phyloP scores from a whole-genome alignment of 2,329 filamentous ascomycete species.

The Scedosporium dehoogii region DNA sequence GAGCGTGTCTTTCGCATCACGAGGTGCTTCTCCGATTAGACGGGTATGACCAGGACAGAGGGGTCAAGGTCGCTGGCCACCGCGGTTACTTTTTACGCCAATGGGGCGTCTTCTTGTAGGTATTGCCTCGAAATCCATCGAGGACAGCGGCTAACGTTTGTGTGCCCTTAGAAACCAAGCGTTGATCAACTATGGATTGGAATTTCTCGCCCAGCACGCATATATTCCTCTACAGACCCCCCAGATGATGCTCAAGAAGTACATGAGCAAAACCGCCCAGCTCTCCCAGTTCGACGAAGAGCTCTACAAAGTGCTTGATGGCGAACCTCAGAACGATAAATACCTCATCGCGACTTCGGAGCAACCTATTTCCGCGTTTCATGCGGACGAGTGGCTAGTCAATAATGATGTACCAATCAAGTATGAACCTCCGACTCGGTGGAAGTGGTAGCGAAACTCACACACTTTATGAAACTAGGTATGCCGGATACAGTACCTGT shows the following conservation, averaged over 20 bases:
- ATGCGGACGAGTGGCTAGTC: slow-evolving; percentile 88
- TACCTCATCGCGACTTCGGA: slow-evolving; percentile 72
- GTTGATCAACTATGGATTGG: slow-evolving; percentile 86
- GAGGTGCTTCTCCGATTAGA: slow-evolving; percentile 82
- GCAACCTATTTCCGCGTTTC: slow-evolving; percentile 87
- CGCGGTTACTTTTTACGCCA: slow-evolving; percentile 85
- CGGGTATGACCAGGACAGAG: slow-evolving; percentile 86
- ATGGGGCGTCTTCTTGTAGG: slow-evolving; percentile 70
- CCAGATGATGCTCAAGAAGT: slow-evolving; percentile 88
- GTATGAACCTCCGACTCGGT: slow-evolving; percentile 23
- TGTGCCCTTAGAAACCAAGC: slow-evolving; percentile 55
- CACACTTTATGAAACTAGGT: slow-evolving; percentile 45
- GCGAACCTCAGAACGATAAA: slow-evolving; percentile 82
- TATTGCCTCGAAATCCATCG: neutral
- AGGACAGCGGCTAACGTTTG: slow-evolving; percentile 9
- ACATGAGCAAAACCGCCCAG: slow-evolving; percentile 98
- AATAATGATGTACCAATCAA: slow-evolving; percentile 81
- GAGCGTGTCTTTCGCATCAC: slow-evolving; percentile 77
- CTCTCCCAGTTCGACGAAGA: slow-evolving; percentile 97
- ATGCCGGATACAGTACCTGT: slow-evolving; percentile 86
- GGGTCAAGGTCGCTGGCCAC: slow-evolving; percentile 89
- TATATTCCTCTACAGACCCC: slow-evolving; percentile 80
- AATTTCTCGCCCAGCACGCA: slow-evolving; percentile 73
- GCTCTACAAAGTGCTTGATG: slow-evolving; percentile 90
- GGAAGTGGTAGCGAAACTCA: too few species aligned